phyloP scores from a whole-genome alignment of 176 grass and related monocot species.

The Lolium multiflorum region DNA sequence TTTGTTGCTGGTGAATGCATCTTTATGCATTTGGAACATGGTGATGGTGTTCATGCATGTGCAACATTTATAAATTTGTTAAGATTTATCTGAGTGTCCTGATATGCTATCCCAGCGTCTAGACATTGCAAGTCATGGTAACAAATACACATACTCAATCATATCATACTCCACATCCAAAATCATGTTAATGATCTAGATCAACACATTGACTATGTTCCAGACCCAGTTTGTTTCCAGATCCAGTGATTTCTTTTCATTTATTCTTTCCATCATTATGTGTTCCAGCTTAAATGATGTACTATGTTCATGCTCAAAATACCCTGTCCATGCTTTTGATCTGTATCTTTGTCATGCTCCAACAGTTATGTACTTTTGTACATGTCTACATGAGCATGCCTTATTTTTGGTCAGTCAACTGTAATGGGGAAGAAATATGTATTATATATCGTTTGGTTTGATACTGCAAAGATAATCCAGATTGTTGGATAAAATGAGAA shows the following conservation, averaged over 20 bases:
- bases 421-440: background rate
- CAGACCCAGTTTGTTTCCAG: background rate
- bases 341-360: background rate
- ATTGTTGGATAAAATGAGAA: background rate
- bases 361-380: background rate
- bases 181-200: background rate
- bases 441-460: background rate
- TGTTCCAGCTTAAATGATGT: background rate
- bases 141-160: background rate
- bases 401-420: background rate
- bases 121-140: constrained; percentile 45
- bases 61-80: too few relatives aligned
- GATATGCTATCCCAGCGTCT: constrained; percentile 47
- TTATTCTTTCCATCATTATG: background rate
- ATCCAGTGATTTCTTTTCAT: background rate
- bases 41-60: background rate
- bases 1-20: background rate
- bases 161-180: background rate
- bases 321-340: background rate
- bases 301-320: background rate
- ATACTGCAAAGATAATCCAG: background rate
- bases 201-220: background rate
- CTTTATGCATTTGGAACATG: background rate
- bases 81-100: constrained; percentile 4
- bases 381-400: background rate